Evolutionary conservation across 106 monocot genomes (phyloP), one percentile per base, ranked within the genome.

Genomic region (Dendrobium huoshanense): DNA sequence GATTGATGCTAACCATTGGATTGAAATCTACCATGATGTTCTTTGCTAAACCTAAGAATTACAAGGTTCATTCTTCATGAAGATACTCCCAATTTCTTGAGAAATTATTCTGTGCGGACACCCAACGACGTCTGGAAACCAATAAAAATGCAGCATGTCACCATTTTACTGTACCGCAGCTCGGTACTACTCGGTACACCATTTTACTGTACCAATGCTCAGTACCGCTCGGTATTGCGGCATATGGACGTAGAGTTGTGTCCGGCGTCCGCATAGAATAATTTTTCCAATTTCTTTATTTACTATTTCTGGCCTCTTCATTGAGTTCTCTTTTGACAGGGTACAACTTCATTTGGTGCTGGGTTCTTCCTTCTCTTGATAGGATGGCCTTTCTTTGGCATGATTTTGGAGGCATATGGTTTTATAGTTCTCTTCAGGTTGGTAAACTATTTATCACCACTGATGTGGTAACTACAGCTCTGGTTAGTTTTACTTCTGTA

Each of bases 361-460:
- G 96, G 96, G 11, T 94, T 96, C 72, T 81, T 96, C 65, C 80
- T 94, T 15, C 92, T 96, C 24, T 90, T 94, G 17, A 79, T 90
- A 33, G 96, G 94, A 67, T 96, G 96, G 96, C 84, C 96, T 61
- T 79, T 94, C 40, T 70, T 87, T 81, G 96, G 96, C 67, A 96
- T 96, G 96, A 89, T 96, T 45, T 80, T 94, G 80, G 96, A 96
- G 84, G 81, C 92, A 41, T 96, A 96, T 86, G 94, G 94, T 58
- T 96, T 96, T 51, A 77, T 96, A 33, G 80, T 96, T 40, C 92
- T 96, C 77, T 96, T 94, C 86, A 96, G 96, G 96, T 94, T 68
- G 65, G 84, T 19, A 40, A 72, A 65, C 64, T 65, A 65, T 65
- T 65, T 65, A 65, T 65, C 25, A 22, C 25, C 24, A 2, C 25